Percentiles rank a stretch among this genome's conserved stretches.
Conservation (phyloP, 108 stramenopile species). For the Cyclotella baltica region DNA sequence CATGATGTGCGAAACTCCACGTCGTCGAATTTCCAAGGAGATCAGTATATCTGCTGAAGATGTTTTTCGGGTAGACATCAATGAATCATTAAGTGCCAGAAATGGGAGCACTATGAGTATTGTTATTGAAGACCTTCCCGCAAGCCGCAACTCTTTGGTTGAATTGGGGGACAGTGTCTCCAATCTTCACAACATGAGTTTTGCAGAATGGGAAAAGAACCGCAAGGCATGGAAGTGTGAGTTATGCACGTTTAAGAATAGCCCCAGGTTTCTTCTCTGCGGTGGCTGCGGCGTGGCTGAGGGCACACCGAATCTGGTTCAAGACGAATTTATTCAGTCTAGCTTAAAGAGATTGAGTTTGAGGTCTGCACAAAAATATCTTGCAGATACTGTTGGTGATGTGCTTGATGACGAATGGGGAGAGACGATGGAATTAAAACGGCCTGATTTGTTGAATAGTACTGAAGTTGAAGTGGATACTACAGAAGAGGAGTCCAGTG, state of each 20-base stretch:
- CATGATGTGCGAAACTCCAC: not conserved
- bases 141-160: no score
- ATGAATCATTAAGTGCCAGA: no score
- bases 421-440: constrained; percentile 12
- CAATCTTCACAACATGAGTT: constrained; percentile 3
- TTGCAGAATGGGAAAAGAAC: constrained; percentile 8
- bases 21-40: no score
- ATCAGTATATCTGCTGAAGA: no score
- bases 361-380: not conserved
- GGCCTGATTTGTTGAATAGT: no score
- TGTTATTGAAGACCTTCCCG: no score
- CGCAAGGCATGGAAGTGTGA: constrained; percentile 7
- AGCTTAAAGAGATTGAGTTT: constrained; percentile 1
- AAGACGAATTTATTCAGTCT: not conserved
- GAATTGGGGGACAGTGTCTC: not conserved
- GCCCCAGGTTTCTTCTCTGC: constrained; percentile 1
- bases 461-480: no score
- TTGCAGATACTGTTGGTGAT: not conserved
- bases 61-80: not conserved
- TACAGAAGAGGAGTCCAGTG: no score
- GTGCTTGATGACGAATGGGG: not conserved
- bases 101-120: no score
- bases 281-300: constrained; percentile 11
- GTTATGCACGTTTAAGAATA: constrained; percentile 5
- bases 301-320: not conserved